These are phyloP conservation scores for Mycosphaerella sp. DNA, from an alignment of 2,329 filamentous ascomycete genomes.

Conservation along the genomic window DNA sequence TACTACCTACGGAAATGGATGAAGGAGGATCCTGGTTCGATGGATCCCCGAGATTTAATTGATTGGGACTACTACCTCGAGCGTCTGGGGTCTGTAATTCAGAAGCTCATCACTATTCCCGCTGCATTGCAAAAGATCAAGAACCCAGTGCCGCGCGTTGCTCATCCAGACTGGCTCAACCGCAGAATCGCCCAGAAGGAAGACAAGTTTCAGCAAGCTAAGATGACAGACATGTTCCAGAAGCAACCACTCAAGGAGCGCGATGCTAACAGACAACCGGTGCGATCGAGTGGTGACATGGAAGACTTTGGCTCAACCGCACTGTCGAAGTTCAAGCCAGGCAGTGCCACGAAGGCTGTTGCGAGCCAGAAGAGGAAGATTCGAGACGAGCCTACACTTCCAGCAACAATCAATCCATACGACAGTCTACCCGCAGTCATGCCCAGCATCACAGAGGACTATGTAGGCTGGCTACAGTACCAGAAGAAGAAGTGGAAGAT, in stretches of 20 bases:
- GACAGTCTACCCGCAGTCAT: conserved; percentile 73
- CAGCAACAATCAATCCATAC: conserved; percentile 67
- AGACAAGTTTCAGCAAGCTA: conserved; percentile 96
- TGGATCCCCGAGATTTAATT: conserved; percentile 80
- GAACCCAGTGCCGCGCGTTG: conserved; percentile 88
- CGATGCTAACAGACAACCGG: conserved; percentile 54
- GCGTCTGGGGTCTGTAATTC: conserved; percentile 90
- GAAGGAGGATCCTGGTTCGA: conserved; percentile 83
- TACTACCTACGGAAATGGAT: conserved; percentile 92
- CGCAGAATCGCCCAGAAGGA: conserved; percentile 90
- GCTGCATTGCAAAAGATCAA: conserved; percentile 90
- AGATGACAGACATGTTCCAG: conserved; percentile 87
- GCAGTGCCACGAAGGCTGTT: conserved; percentile 30
- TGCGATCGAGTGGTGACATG: conserved; percentile 50
- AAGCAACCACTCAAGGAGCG: conserved; percentile 69
- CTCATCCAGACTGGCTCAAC: conserved; percentile 95
- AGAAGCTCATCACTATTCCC: conserved; percentile 98
- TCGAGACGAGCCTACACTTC: conserved; percentile 37
- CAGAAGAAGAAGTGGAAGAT: conserved; percentile 99
- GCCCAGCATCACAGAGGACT: conserved; percentile 80
- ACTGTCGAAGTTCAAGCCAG: conserved; percentile 42
- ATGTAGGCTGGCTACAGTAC: conserved; percentile 79
- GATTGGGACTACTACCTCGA: conserved; percentile 99
- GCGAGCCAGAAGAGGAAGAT: conserved; percentile 44
- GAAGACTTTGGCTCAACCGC: conserved; percentile 41